These are phyloP conservation scores for Bipolaris victoriae DNA, from an alignment of 2,329 filamentous ascomycete genomes.

Conservation along the genomic window DNA sequence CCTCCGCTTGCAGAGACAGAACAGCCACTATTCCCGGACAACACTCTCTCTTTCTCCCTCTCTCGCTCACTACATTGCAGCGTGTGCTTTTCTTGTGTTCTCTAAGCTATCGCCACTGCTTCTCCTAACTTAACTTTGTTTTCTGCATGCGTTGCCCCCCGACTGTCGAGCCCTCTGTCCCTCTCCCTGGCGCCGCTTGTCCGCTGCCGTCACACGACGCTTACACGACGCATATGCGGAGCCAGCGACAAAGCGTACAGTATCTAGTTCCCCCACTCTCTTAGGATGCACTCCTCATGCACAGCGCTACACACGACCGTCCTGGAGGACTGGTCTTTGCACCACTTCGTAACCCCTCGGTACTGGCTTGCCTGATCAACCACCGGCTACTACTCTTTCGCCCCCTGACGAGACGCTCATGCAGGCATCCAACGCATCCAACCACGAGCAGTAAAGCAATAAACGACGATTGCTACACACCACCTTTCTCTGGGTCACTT, in stretches of 20 bases:
- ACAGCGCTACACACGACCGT: constrained; percentile 7
- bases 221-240: constrained; percentile 6
- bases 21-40: constrained; percentile 1
- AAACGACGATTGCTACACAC: background rate
- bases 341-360: constrained; percentile 5
- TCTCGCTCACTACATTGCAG: background rate
- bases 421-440: background rate
- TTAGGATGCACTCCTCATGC: background rate
- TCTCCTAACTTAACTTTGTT: background rate
- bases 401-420: constrained; percentile 2
- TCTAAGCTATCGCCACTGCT: background rate
- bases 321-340: background rate
- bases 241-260: constrained; percentile 7
- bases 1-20: constrained; percentile 18
- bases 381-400: constrained; percentile 4
- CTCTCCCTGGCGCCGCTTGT: constrained; percentile 6
- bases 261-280: background rate
- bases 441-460: background rate
- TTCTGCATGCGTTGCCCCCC: background rate
- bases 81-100: background rate
- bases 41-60: background rate
- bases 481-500: background rate
- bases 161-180: constrained; percentile 5
- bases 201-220: constrained; percentile 14
- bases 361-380: background rate